phyloP scores from a whole-genome alignment of 1,139 yeast genomes.

The Scheffersomyces lignicola region DNA sequence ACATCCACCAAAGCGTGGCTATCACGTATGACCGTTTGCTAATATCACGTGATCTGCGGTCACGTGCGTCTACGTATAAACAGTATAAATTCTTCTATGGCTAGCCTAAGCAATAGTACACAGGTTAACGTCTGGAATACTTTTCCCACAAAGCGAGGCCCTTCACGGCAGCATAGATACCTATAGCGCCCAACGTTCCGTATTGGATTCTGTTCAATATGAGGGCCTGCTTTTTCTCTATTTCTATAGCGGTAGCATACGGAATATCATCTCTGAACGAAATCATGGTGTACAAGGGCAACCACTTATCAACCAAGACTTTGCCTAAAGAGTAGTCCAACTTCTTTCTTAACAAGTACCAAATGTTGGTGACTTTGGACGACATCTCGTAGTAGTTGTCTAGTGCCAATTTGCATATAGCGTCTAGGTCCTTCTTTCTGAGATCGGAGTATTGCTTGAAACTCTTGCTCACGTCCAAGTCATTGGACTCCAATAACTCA shows the following conservation, averaged over 20 bases:
- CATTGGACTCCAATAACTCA: constrained; percentile 48
- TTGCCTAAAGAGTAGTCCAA: constrained; percentile 67
- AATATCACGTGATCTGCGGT: too few species aligned
- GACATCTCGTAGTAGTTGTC: constrained; percentile 89
- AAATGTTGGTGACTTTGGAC: constrained; percentile 66
- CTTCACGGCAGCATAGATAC: constrained; percentile 10
- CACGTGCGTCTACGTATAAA: too few species aligned
- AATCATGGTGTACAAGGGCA: constrained; percentile 90
- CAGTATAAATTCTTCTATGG: too few species aligned
- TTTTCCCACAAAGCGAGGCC: too few species aligned
- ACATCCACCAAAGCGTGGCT: too few species aligned
- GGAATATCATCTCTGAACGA: constrained; percentile 83
- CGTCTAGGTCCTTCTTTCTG: constrained; percentile 66
- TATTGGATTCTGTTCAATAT: constrained; percentile 35
- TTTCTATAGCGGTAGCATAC: constrained; percentile 68
- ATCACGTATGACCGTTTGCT: too few species aligned
- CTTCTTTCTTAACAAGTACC: constrained; percentile 64
- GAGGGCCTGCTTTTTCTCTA: constrained; percentile 49
- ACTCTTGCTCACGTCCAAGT: constrained; percentile 47
- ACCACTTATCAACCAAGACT: constrained; percentile 54
- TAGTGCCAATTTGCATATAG: constrained; percentile 78
- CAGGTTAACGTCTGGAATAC: too few species aligned
- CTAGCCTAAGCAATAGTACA: too few species aligned
- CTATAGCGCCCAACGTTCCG: constrained; percentile 18
- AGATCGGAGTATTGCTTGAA: constrained; percentile 56